Conservation (phyloP, 2,329 filamentous ascomycete species). For the Purpureocillium lavendulum region DNA sequence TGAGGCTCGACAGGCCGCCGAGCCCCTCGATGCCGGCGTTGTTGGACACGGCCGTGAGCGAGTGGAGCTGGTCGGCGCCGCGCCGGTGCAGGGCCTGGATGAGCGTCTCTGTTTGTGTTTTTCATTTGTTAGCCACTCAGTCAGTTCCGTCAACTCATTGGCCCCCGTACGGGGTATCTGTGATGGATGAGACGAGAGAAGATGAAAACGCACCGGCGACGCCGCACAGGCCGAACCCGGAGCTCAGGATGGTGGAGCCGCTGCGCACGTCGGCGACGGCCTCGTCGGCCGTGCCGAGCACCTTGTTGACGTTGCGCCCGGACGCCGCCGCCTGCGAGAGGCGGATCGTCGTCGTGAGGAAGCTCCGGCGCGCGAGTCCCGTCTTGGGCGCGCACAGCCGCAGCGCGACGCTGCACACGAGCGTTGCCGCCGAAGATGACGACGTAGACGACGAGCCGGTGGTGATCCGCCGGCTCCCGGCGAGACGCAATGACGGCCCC, state of each 20-base stretch:
- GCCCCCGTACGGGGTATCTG: background rate
- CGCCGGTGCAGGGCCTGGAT: conserved; percentile 58
- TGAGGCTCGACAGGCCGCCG: conserved; percentile 60
- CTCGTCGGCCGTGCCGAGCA: conserved; percentile 50
- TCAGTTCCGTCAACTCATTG: background rate
- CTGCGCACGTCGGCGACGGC: conserved; percentile 65
- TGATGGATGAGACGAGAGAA: background rate
- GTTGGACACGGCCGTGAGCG: conserved; percentile 71
- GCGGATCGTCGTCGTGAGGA: conserved; percentile 4
- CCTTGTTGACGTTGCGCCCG: conserved; percentile 30
- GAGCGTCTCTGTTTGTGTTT: conserved; percentile 49
- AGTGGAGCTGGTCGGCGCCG: conserved; percentile 52
- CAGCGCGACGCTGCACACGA: conserved; percentile 1
- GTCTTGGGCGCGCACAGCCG: background rate
- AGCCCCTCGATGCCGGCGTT: conserved; percentile 66
- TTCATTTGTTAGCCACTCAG: background rate
- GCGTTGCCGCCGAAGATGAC: too few species aligned
- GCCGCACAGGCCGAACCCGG: conserved; percentile 76
- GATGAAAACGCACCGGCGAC: conserved; percentile 46
- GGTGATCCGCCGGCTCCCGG: too few species aligned
- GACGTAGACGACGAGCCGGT: too few species aligned
- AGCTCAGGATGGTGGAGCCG: conserved; percentile 63
- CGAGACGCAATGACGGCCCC: too few species aligned
- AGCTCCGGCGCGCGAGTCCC: background rate
- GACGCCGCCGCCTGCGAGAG: conserved; percentile 8